Conservation (phyloP, 192 early-diverging fungal genomes). For the Dissophora globulifera region DNA sequence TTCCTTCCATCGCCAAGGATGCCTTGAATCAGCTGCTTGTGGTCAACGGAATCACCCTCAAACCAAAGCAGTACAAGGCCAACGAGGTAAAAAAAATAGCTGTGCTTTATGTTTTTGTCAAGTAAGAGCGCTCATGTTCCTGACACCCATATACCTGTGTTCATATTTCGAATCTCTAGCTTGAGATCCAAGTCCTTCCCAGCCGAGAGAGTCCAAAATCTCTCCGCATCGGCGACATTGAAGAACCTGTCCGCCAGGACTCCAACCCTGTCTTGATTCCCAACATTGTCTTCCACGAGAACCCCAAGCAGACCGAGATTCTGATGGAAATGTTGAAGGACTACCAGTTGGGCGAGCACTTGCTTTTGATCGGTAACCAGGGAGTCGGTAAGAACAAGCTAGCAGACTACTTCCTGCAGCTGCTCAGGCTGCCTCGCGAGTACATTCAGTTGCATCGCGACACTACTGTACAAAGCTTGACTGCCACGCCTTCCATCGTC, state of each 20-base stretch:
- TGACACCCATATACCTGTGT: neutral
- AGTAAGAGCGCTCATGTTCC: too few relatives aligned
- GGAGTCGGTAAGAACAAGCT: conserved; percentile 76
- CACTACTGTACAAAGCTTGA: conserved; percentile 81
- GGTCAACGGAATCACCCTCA: conserved; percentile 62
- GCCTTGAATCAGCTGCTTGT: conserved; percentile 71
- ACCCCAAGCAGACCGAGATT: conserved; percentile 76
- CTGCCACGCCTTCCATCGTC: conserved; percentile 74
- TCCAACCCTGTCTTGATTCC: conserved; percentile 74
- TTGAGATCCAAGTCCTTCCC: conserved; percentile 64
- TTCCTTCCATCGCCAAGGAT: conserved; percentile 73
- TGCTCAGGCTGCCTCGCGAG: conserved; percentile 74
- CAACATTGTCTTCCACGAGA: conserved; percentile 77
- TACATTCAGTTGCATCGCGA: conserved; percentile 87
- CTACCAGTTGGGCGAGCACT: conserved; percentile 80
- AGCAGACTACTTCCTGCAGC: conserved; percentile 76
- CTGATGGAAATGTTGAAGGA: conserved; percentile 84
- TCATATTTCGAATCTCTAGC: conserved; percentile 3
- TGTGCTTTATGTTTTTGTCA: too few relatives aligned
- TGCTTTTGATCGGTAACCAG: conserved; percentile 86
- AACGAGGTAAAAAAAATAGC: conserved; percentile 52
- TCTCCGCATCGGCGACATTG: conserved; percentile 65
- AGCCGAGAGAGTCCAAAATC: conserved; percentile 57
- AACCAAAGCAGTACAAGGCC: conserved; percentile 32
- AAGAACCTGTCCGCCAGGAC: conserved; percentile 58